These are phyloP conservation scores for Pythium coloratum DNA, from an alignment of 352 stramenopile genomes.

Conservation along the genomic window DNA sequence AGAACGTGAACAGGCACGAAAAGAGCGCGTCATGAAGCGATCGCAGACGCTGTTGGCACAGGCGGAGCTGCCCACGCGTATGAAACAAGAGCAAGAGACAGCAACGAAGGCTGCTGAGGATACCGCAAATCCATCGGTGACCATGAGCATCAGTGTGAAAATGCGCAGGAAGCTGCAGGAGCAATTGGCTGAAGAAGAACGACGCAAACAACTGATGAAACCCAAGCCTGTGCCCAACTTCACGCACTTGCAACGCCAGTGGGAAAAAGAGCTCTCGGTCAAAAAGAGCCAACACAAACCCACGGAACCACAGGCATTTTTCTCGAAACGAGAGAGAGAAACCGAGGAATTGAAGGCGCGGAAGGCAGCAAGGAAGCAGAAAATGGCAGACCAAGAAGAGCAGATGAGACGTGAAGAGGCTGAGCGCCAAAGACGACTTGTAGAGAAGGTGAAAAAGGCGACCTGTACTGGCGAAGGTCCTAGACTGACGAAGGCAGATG, in stretches of 20 bases:
- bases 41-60: slow-evolving; percentile 45
- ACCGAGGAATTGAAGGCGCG: slow-evolving; percentile 40
- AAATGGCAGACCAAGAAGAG: slow-evolving; percentile 43
- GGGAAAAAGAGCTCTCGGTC: slow-evolving; percentile 38
- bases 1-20: slow-evolving; percentile 40
- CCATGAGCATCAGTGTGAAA: slow-evolving; percentile 42
- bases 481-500: slow-evolving; percentile 52
- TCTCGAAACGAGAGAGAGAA: slow-evolving; percentile 42
- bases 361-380: slow-evolving; percentile 49
- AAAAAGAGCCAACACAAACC: slow-evolving; percentile 36
- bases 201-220: slow-evolving; percentile 21
- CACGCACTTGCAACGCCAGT: slow-evolving; percentile 52
- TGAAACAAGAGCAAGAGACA: slow-evolving; percentile 34
- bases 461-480: slow-evolving; percentile 11
- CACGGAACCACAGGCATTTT: slow-evolving; percentile 44
- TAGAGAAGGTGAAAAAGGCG: slow-evolving; percentile 32
- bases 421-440: slow-evolving; percentile 36
- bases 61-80: slow-evolving; percentile 48
- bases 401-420: slow-evolving; percentile 26
- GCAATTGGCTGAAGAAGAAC: slow-evolving; percentile 39
- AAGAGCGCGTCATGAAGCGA: slow-evolving; percentile 53
- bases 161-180: slow-evolving; percentile 49
- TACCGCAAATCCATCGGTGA: not conserved
- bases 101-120: slow-evolving; percentile 6
- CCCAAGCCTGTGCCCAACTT: slow-evolving; percentile 69